Conservation (phyloP, 257 asterid genomes). For the Salvia rosmarinus region DNA sequence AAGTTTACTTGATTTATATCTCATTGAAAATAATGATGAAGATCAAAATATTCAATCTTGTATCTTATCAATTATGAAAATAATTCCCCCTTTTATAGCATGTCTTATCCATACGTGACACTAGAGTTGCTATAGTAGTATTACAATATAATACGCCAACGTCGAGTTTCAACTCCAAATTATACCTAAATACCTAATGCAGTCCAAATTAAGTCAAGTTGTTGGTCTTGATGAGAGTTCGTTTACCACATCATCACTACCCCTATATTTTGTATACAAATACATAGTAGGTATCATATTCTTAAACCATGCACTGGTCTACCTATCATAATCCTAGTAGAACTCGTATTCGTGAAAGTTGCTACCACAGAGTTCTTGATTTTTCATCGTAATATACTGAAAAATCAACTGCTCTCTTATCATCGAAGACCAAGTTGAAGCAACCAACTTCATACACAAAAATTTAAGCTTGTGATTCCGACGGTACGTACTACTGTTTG, state of each 20-base stretch:
- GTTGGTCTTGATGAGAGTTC: conserved; percentile 8
- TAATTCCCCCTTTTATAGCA: no score
- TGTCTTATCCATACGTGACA: no score
- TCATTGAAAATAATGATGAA: no score
- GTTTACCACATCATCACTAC: conserved; percentile 30
- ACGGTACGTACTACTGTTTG: not conserved
- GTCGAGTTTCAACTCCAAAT: conserved; percentile 1
- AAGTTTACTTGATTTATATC: no score
- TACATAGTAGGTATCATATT: not conserved
- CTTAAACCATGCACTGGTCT: no score
- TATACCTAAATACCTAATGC: conserved; percentile 24
- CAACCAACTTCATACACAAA: not conserved
- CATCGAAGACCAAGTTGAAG: not conserved
- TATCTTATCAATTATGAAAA: no score
- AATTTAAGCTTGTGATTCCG: no score
- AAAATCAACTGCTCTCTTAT: no score
- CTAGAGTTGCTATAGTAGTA: no score
- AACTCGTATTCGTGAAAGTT: not conserved
- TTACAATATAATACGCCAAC: no score
- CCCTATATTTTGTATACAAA: not conserved
- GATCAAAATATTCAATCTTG: no score
- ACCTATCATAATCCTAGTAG: not conserved
- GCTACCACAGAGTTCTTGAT: not conserved
- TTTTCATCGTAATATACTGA: no score
- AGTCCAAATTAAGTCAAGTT: conserved; percentile 21